These are phyloP conservation scores for Fomitiporia mediterranea DNA, from an alignment of 1,284 basidiomycete species.

Conservation along the genomic window DNA sequence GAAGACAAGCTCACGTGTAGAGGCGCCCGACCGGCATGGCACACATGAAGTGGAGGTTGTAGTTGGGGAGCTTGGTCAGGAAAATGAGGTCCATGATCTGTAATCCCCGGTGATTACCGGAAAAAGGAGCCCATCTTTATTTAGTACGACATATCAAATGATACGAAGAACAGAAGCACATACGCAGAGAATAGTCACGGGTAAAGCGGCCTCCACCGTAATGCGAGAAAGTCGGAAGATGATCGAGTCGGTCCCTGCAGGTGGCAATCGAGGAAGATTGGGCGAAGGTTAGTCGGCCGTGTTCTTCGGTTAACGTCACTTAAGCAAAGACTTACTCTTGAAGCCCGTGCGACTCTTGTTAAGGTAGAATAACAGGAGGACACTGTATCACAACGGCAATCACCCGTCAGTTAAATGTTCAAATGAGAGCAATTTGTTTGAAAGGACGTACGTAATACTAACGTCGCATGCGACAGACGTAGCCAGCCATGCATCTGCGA, in stretches of 20 bases:
- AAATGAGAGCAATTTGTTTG: neutral
- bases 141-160: neutral
- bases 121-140: neutral
- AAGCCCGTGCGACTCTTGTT: slow-evolving; percentile 18
- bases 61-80: slow-evolving; percentile 11
- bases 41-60: slow-evolving; percentile 18
- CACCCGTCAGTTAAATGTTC: neutral
- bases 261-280: neutral
- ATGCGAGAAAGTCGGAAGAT: slow-evolving; percentile 14
- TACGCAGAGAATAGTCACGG: slow-evolving; percentile 12
- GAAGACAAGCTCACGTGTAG: slow-evolving; percentile 11
- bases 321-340: slow-evolving; percentile 6
- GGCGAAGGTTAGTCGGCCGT: neutral
- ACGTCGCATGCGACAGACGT: slow-evolving; percentile 21
- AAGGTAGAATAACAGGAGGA: slow-evolving; percentile 10
- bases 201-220: slow-evolving; percentile 15
- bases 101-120: neutral
- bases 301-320: too few relatives aligned
- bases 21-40: slow-evolving; percentile 16
- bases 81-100: slow-evolving; percentile 17
- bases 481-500: slow-evolving; percentile 24
- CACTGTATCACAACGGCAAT: neutral
- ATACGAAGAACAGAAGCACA: neutral
- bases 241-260: slow-evolving; percentile 16
- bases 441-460: slow-evolving; percentile 21